Evolutionary conservation across 1,284 basidiomycete genomes (phyloP), one percentile per base, ranked within the genome.

Genomic region (Inonotus hispidus): DNA sequence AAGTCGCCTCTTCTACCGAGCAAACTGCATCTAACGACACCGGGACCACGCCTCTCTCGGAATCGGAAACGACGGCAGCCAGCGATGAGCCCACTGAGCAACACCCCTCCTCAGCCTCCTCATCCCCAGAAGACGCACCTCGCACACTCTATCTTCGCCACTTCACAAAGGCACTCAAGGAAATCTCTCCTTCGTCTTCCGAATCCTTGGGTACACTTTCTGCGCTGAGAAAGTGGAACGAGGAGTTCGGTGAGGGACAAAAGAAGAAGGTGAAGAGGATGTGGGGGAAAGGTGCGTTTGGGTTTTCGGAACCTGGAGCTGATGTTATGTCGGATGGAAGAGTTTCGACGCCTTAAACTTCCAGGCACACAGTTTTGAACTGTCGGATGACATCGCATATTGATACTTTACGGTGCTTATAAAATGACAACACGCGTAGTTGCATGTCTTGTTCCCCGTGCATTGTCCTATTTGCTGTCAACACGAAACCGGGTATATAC

Each of bases 171-270:
- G 93, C 93, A 0, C 78, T 95, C 54, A 85, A 82, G 67, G 92
- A 95, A 72, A 94, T 95, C 66, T 88, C 90, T 1, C 91, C 93
- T 8, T 92, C 90, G 0, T 88, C 87, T 1, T 92, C 90, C 3
- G 93, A 95, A 71, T 79, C 85, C 8, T 73, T 90, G 7, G 92
- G 92, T 46, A 90, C 83, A 53, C 80, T 95, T 45, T 77, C 88
- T 1, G 92, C 92, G 65, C 75, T 95, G 64, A 83, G 92, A 53
- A 93, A 88, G 73, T 96, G 93, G 93, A 93, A 95, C 63, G 89
- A 93, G 49, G 89, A 94, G 71, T 95, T 93, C 71, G 93, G 93
- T 32, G 92, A 95, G 69, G 90, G 89, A 4, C 77, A 82, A 35
- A 82, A 79, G 68, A 78, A 79, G 55, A 79, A 79, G 62, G 82